Conservation (phyloP, 2,329 filamentous ascomycete genomes). For the Fusarium xyrophilum region DNA sequence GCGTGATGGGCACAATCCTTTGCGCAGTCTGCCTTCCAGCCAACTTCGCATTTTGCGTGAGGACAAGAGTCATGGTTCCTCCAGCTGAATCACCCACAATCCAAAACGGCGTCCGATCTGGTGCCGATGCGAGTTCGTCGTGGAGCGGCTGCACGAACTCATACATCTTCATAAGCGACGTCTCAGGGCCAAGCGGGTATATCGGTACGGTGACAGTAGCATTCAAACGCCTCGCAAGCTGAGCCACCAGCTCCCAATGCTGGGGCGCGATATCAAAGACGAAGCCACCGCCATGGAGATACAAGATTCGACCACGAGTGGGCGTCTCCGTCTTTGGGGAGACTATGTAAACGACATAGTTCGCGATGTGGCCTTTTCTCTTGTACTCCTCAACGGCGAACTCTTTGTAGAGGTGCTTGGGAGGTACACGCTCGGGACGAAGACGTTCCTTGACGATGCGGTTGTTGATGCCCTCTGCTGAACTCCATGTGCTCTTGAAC, state of each 20-base stretch:
- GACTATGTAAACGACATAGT: conserved; percentile 41
- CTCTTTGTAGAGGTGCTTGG: conserved; percentile 35
- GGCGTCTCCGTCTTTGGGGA: conserved; percentile 43
- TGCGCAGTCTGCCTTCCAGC: conserved; percentile 38
- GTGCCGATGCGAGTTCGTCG: conserved; percentile 42
- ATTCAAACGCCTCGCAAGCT: conserved; percentile 42
- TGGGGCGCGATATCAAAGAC: conserved; percentile 40
- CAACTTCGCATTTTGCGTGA: conserved; percentile 42
- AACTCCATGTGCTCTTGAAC: conserved; percentile 39
- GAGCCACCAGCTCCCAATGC: conserved; percentile 43
- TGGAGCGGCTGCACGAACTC: conserved; percentile 44
- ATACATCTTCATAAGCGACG: conserved; percentile 43
- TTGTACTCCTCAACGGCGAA: conserved; percentile 40
- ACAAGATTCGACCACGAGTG: conserved; percentile 41
- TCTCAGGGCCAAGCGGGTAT: conserved; percentile 46
- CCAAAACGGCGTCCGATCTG: conserved; percentile 42
- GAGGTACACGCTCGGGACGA: conserved; percentile 31
- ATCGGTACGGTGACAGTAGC: conserved; percentile 45
- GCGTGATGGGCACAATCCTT: conserved; percentile 43
- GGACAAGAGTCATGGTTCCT: conserved; percentile 42
- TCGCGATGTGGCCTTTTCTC: conserved; percentile 16
- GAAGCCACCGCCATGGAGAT: conserved; percentile 45
- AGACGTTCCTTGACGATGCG: conserved; percentile 38
- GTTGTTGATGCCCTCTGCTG: conserved; percentile 35
- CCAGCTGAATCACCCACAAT: conserved; percentile 45